These are phyloP conservation scores for Diaporthe vaccinii DNA, from an alignment of 2,329 filamentous ascomycete genomes.

Conservation along the genomic window DNA sequence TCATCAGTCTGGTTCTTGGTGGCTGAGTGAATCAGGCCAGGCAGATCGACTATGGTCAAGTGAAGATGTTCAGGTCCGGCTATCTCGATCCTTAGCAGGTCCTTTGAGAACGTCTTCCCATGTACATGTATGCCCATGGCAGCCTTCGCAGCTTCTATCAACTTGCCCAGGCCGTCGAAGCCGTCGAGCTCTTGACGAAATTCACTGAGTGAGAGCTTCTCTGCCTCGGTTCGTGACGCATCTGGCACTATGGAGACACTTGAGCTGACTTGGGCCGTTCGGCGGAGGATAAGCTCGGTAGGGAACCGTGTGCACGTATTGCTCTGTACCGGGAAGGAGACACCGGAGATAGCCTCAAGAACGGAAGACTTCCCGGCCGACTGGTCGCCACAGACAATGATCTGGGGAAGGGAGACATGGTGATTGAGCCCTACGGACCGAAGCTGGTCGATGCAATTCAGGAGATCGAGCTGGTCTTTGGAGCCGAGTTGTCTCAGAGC, in stretches of 20 bases:
- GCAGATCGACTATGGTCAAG: conserved; percentile 71
- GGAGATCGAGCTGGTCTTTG: conserved; percentile 29
- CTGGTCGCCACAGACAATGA: conserved; percentile 45
- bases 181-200: conserved; percentile 41
- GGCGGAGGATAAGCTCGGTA: conserved; percentile 63
- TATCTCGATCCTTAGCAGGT: conserved; percentile 62
- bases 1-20: conserved; percentile 56
- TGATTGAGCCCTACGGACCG: conserved; percentile 19
- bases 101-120: conserved; percentile 55
- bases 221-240: conserved; percentile 8
- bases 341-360: conserved; percentile 66
- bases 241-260: conserved; percentile 45
- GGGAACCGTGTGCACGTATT: conserved; percentile 66
- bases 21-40: conserved; percentile 64
- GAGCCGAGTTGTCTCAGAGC: conserved; percentile 27
- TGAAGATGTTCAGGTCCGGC: conserved; percentile 60
- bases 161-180: conserved; percentile 47
- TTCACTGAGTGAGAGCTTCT: conserved; percentile 9
- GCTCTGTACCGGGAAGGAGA: conserved; percentile 65
- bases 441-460: conserved; percentile 30
- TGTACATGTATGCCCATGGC: conserved; percentile 61
- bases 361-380: conserved; percentile 57
- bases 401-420: conserved; percentile 37
- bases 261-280: conserved; percentile 47
- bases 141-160: conserved; percentile 55